Conservation (phyloP, 2,329 filamentous ascomycete species). For the Chalaropsis ovoidea region DNA sequence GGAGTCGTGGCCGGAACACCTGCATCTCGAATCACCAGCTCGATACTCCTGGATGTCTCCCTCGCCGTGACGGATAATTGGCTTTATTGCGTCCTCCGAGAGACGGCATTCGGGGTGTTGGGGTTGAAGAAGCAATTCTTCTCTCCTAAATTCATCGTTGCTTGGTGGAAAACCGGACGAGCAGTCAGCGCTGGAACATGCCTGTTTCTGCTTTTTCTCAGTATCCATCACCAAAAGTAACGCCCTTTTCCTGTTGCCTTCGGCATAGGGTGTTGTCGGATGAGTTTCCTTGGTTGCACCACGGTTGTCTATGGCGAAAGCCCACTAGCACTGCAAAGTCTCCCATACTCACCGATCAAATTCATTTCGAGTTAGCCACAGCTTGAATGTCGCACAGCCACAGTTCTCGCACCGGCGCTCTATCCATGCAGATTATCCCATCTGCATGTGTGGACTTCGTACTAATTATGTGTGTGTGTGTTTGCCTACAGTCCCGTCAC, state of each 20-base stretch:
- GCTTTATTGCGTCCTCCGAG: conserved; percentile 41
- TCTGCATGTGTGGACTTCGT: conserved; percentile 52
- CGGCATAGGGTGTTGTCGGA: conserved; percentile 59
- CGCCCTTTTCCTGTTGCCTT: conserved; percentile 35
- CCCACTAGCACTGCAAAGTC: conserved; percentile 17
- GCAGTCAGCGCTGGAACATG: conserved; percentile 18
- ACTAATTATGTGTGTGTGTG: conserved; percentile 62
- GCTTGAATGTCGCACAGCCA: conserved; percentile 87
- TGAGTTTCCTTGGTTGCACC: conserved; percentile 42
- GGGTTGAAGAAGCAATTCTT: conserved; percentile 60
- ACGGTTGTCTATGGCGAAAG: conserved; percentile 20
- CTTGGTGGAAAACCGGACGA: conserved; percentile 27
- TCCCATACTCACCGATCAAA: conserved; percentile 65
- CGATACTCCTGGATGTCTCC: conserved; percentile 61
- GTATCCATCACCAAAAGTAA: conserved; percentile 29
- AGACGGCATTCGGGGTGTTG: conserved; percentile 63
- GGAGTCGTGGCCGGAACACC: conserved; percentile 17
- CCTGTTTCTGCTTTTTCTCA: background rate
- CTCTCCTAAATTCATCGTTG: conserved; percentile 69
- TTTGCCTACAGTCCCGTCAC: conserved; percentile 66
- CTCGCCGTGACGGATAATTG: conserved; percentile 41
- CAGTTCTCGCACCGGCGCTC: conserved; percentile 87
- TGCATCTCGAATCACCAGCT: conserved; percentile 51
- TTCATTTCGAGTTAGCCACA: conserved; percentile 73
- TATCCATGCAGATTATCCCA: conserved; percentile 49